Percentiles rank a stretch among this genome's conserved stretches.
Evolutionary conservation across 129 eudicot species (phyloP).

Genomic region (Artemisia argyi): DNA sequence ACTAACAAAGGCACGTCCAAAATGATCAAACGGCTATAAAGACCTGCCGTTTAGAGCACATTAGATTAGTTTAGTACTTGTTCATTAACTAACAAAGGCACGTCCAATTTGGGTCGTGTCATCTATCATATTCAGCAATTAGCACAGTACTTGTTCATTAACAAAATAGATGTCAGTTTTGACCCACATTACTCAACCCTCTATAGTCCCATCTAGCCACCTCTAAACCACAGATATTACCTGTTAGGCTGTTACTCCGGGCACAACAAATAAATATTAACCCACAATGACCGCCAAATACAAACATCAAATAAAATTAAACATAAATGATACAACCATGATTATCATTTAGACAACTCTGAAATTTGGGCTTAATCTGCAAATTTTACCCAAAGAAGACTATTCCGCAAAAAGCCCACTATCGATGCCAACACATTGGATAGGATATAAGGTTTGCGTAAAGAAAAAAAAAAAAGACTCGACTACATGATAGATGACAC

Average conservation of each 20-base stretch:
- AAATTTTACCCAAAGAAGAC: constrained; percentile 19
- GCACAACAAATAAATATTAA: constrained; percentile 1
- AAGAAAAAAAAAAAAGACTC: background rate
- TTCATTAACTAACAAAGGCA: too few species aligned
- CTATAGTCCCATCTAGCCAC: background rate
- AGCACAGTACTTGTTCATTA: background rate
- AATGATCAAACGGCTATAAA: too few species aligned
- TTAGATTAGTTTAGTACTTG: background rate
- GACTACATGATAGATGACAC: constrained; percentile 9
- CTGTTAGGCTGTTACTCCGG: background rate
- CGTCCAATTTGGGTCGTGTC: too few species aligned
- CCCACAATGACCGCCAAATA: background rate
- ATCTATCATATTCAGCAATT: background rate
- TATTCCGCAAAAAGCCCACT: constrained; percentile 10
- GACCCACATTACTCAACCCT: background rate
- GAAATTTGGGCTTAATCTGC: constrained; percentile 9
- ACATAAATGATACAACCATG: background rate
- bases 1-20: too few species aligned
- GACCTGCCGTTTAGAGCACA: background rate
- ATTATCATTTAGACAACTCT: constrained; percentile 10
- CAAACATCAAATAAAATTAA: constrained; percentile 12
- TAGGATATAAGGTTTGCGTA: constrained; percentile 17
- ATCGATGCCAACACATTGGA: constrained; percentile 11
- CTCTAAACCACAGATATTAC: background rate
- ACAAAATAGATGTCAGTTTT: background rate